Base-by-base conservation (phyloP, 495 filamentous ascomycete species). In the Penicillium dipodomyicola region DNA sequence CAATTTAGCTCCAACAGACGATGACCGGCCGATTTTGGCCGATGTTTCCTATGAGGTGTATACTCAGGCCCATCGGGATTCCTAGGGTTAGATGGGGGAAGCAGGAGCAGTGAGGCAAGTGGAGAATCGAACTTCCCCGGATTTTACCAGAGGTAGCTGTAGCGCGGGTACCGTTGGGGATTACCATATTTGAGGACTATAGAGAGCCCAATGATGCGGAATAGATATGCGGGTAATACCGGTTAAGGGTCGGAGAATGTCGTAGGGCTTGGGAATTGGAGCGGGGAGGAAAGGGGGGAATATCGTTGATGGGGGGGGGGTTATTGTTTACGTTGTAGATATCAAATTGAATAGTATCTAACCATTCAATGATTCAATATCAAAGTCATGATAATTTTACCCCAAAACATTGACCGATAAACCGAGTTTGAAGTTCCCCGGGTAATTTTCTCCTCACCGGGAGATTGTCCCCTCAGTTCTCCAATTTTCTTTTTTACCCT, bases 391-490 rank as follows among this genome's bases (percentile, higher is more conserved):
- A 15, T 17, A 2, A 15, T 19, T 53, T 53, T 20, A 52, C 49
- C 45, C 45, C 45, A 27, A 48, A 48, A 32, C 8, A 48, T n/a
- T 30, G 25, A 30, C 44, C 47, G 47, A 48, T n/a, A 15, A n/a
- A 32, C 44, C 47, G 47, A 49, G 25, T 30, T 30, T 30, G 22
- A 41, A 7, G 30, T 41, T 51, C 57, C 57, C 58, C 61, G 58
- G 61, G 60, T 67, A 62, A 62, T 67, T 68, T 66, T 68, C 69
- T 72, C 69, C 69, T 68, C 69, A 72, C 63, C 54, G 61, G 54
- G 58, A 44, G 39, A 57, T 42, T 35, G 25, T 59, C 64, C 64
- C 64, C 61, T 67, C 64, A 67, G 54, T 48, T 64, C 64, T 65
- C 64, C 61, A 67, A 62, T 57, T 61, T 47, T 57, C 6, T 25